phyloP scores from a whole-genome alignment of 2,329 filamentous ascomycete genomes.

The Aspergillus clavatus region DNA sequence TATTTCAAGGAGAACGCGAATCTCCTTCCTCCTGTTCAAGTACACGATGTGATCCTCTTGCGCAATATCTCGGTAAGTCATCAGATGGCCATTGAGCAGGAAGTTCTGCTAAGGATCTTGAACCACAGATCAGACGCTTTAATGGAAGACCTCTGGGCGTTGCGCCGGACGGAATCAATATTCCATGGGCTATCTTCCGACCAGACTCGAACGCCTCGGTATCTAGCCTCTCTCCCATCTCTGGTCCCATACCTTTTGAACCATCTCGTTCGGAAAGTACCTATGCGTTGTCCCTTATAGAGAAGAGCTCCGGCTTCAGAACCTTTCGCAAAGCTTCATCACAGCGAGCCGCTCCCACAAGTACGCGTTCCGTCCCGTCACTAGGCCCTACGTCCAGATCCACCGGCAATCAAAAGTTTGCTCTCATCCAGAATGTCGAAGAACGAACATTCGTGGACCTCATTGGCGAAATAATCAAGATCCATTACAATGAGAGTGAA shows the following conservation, averaged over 20 bases:
- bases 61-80: constrained; percentile 51
- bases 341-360: neutral
- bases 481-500: constrained; percentile 42
- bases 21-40: constrained; percentile 42
- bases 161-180: constrained; percentile 21
- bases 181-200: constrained; percentile 36
- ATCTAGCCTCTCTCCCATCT: constrained; percentile 18
- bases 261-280: constrained; percentile 26
- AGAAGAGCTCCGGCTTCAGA: constrained; percentile 8
- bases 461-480: constrained; percentile 64
- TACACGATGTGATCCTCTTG: constrained; percentile 63
- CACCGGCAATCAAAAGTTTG: constrained; percentile 39
- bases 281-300: constrained; percentile 26
- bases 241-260: constrained; percentile 25
- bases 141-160: constrained; percentile 22
- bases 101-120: constrained; percentile 1
- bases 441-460: constrained; percentile 61
- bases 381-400: constrained; percentile 5
- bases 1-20: constrained; percentile 54
- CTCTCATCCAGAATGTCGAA: constrained; percentile 59
- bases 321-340: constrained; percentile 9
- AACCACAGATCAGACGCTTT: constrained; percentile 17
- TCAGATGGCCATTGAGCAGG: constrained; percentile 20
- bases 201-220: constrained; percentile 19
- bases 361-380: constrained; percentile 7